Base-by-base conservation (phyloP, 805 yeast genomes). In the Metschnikowia continentalis region DNA sequence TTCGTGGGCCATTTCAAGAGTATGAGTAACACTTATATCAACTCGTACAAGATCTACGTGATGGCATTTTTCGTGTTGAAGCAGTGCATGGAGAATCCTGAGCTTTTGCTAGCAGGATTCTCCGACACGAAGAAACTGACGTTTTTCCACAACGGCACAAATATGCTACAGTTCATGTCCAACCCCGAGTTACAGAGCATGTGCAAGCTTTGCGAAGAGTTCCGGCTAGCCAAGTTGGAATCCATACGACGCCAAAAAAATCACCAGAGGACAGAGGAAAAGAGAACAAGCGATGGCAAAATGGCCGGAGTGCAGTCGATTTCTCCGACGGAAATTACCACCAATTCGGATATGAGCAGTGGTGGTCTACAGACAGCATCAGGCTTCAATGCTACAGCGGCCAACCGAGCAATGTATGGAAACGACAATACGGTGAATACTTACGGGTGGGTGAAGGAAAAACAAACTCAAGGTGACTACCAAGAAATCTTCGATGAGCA, bases 1-100 rank as follows among this genome's bases (percentile, higher is more conserved):
- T 74, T 73, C 54, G 76, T 73, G 32, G 77, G 78, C 1, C 69
- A 70, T 54, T 74, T 74, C 60, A 44, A 72, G 22, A 65, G 64
- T 33, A 62, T 74, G 54, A 68, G 76, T 54, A 52, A 62, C 19
- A 65, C 65, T 5, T 73, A 74, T 55, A 64, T 70, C 48, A 74
- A 72, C 53, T 72, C 77, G 2, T 72, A 72, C 61, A 64, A 66
- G 53, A 56, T 74, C 13, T 70, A 72, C 50, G 75, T 72, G 41
- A 70, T 74, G 66, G 65, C 75, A 7, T 70, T 66, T 54, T 70
- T 71, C 54, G 72, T 71, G 7, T 59, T 74, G 43, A 65, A 65
- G 46, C 77, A 73, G 52, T 70, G 77, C 54, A 68, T 69, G 71
- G 71, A 68, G 26, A 68, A 72, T 49, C 70, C 76, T 0, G 69